These are phyloP conservation scores for Exophiala aquamarina DNA, from an alignment of 2,329 filamentous ascomycete genomes.

Conservation along the genomic window DNA sequence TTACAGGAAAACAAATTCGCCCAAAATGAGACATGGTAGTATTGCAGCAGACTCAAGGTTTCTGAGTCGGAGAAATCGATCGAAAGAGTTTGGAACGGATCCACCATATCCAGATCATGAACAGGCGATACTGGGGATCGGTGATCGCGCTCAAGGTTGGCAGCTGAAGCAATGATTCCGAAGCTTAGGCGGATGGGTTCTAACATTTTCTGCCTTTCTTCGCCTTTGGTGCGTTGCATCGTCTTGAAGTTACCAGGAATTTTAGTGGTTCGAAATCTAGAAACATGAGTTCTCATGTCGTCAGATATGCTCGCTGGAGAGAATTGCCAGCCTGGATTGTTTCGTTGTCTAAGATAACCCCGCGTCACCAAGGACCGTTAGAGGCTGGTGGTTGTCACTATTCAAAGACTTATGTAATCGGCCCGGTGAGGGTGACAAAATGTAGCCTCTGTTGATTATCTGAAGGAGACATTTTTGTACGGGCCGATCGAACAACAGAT, in stretches of 20 bases:
- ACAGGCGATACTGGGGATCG: neutral
- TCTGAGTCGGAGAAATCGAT: conserved; percentile 12
- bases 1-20: conserved; percentile 20
- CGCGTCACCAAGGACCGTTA: conserved; percentile 18
- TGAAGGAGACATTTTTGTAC: too few relatives aligned
- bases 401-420: conserved; percentile 5
- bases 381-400: conserved; percentile 10
- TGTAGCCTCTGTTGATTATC: neutral
- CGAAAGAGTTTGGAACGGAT: conserved; percentile 11
- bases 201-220: neutral
- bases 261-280: conserved; percentile 12
- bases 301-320: conserved; percentile 11
- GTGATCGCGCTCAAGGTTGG: too few relatives aligned
- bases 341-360: conserved; percentile 17
- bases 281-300: conserved; percentile 14
- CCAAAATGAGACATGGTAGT: conserved; percentile 18
- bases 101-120: conserved; percentile 15
- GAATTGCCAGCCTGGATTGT: conserved; percentile 14
- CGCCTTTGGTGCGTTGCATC: neutral
- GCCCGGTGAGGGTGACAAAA: conserved; percentile 12
- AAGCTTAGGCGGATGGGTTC: neutral
- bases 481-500: too few relatives aligned
- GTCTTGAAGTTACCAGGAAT: conserved; percentile 1
- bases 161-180: too few relatives aligned
- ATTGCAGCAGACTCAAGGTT: conserved; percentile 14